Percentiles rank a stretch among this genome's conserved stretches.
Evolutionary conservation across 140 eudicot genomes (phyloP).

Genomic region (Artemisia princeps): DNA sequence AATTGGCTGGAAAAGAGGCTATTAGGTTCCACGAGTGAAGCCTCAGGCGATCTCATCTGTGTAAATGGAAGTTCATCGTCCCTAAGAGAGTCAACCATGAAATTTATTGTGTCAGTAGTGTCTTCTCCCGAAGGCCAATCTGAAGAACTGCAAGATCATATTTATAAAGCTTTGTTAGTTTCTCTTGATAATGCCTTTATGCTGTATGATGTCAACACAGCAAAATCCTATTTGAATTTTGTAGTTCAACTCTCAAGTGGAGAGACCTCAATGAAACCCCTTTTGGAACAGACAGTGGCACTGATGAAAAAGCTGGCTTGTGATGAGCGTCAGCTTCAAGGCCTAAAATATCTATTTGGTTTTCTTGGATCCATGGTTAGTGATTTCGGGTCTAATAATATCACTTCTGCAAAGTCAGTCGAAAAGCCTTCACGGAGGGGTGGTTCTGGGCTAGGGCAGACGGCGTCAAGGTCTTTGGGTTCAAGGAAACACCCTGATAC

Average conservation of each 20-base stretch:
- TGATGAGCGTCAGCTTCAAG: slow-evolving; percentile 70
- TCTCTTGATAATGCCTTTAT: slow-evolving; percentile 72
- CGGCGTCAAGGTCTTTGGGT: slow-evolving; percentile 53
- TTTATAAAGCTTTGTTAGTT: slow-evolving; percentile 59
- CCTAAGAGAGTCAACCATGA: slow-evolving; percentile 76
- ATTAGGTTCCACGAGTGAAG: slow-evolving; percentile 48
- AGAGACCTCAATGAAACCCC: slow-evolving; percentile 57
- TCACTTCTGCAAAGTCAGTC: slow-evolving; percentile 32
- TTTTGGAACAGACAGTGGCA: slow-evolving; percentile 46
- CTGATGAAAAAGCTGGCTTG: slow-evolving; percentile 71
- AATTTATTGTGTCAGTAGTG: slow-evolving; percentile 52
- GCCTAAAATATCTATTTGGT: slow-evolving; percentile 60
- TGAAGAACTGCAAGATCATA: slow-evolving; percentile 51
- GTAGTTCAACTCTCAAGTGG: slow-evolving; percentile 71
- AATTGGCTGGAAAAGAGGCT: slow-evolving; percentile 87
- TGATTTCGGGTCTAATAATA: slow-evolving; percentile 57
- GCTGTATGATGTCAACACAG: slow-evolving; percentile 54
- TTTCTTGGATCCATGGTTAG: slow-evolving; percentile 54
- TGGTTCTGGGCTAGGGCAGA: slow-evolving; percentile 46
- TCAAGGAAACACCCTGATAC: slow-evolving; percentile 62
- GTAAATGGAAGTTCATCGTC: slow-evolving; percentile 55
- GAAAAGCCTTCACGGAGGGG: slow-evolving; percentile 49
- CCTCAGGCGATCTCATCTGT: slow-evolving; percentile 32
- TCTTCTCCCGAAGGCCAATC: slow-evolving; percentile 44
- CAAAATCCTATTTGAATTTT: slow-evolving; percentile 66